These are phyloP conservation scores for Globisporangium iwayamae DNA, from an alignment of 352 stramenopile genomes.

Conservation along the genomic window DNA sequence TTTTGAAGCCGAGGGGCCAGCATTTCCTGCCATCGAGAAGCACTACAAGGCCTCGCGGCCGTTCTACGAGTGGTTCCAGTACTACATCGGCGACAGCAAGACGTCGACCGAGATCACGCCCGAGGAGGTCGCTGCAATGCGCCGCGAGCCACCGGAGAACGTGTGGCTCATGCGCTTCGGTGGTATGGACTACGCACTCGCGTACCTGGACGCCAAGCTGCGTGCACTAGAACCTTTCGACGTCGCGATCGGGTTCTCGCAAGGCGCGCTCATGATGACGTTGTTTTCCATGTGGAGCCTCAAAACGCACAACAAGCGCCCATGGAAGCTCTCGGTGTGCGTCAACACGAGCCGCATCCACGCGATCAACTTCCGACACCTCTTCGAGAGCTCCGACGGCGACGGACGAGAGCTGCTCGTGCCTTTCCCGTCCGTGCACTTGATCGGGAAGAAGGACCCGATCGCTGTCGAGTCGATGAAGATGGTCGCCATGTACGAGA, in stretches of 20 bases:
- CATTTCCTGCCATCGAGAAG: conserved; percentile 29
- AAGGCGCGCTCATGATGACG: conserved; percentile 64
- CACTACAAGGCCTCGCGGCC: conserved; percentile 23
- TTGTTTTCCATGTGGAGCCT: conserved; percentile 55
- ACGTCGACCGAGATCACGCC: conserved; percentile 18
- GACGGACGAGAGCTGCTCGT: conserved; percentile 17
- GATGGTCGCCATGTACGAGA: conserved; percentile 35
- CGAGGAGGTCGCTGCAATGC: conserved; percentile 7
- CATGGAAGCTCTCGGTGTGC: conserved; percentile 49
- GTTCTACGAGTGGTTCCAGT: conserved; percentile 43
- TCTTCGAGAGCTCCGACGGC: conserved; percentile 33
- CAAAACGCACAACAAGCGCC: conserved; percentile 24
- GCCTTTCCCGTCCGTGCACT: conserved; percentile 26
- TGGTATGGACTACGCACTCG: conserved; percentile 25
- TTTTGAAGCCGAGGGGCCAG: conserved; percentile 32
- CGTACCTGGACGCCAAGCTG: conserved; percentile 56
- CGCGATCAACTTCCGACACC: conserved; percentile 22
- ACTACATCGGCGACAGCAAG: conserved; percentile 25
- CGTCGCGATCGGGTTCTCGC: conserved; percentile 66
- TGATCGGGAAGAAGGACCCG: conserved; percentile 54
- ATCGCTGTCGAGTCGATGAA: conserved; percentile 27
- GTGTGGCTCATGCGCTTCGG: conserved; percentile 23
- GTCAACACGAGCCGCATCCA: conserved; percentile 27
- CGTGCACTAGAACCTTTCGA: conserved; percentile 56
- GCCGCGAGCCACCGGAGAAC: not conserved